Percentiles rank a stretch among this genome's conserved stretches.
phyloP scores from a whole-genome alignment of 495 filamentous ascomycete genomes.

The Penicillium turbatum region DNA sequence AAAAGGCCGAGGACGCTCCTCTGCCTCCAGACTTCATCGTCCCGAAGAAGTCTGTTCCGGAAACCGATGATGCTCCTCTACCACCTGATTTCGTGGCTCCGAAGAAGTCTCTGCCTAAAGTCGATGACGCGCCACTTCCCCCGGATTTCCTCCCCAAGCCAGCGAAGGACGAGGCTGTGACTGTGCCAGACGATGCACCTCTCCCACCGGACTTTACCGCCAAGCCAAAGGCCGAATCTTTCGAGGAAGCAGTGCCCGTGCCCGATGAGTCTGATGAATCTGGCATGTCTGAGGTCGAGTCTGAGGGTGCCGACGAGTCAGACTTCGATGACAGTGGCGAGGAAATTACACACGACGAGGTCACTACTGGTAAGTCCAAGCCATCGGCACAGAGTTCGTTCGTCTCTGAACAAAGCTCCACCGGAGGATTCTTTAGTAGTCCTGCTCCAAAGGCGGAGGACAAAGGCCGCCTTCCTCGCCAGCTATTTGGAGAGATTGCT shows the following conservation, averaged over 20 bases:
- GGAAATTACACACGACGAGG: constrained; percentile 55
- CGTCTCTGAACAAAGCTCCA: constrained; percentile 37
- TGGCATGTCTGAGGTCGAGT: constrained; percentile 24
- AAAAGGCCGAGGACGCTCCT: constrained; percentile 27
- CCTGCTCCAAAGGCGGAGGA: constrained; percentile 21
- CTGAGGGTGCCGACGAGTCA: constrained; percentile 32
- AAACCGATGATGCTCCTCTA: constrained; percentile 51
- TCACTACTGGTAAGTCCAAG: constrained; percentile 45
- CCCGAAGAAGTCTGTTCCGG: constrained; percentile 21
- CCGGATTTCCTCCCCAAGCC: constrained; percentile 21
- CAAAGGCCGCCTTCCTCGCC: constrained; percentile 22
- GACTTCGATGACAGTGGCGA: constrained; percentile 39
- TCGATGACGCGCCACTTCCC: constrained; percentile 50
- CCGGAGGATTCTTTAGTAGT: constrained; percentile 42
- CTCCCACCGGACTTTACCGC: constrained; percentile 56
- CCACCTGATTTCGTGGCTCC: constrained; percentile 28
- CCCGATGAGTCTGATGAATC: constrained; percentile 26
- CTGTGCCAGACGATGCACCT: constrained; percentile 40
- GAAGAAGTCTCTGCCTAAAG: constrained; percentile 26
- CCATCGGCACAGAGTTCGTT: constrained; percentile 66
- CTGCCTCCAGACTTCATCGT: constrained; percentile 31
- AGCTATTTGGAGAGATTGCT: constrained; percentile 64
- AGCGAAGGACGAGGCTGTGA: background rate
- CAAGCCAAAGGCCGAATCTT: constrained; percentile 26
- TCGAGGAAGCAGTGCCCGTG: constrained; percentile 24